A percentile compares a stretch with the other conserved stretches of the same genome.
phyloP scores from a whole-genome alignment of 495 filamentous ascomycete genomes.

The Terfezia boudieri region DNA sequence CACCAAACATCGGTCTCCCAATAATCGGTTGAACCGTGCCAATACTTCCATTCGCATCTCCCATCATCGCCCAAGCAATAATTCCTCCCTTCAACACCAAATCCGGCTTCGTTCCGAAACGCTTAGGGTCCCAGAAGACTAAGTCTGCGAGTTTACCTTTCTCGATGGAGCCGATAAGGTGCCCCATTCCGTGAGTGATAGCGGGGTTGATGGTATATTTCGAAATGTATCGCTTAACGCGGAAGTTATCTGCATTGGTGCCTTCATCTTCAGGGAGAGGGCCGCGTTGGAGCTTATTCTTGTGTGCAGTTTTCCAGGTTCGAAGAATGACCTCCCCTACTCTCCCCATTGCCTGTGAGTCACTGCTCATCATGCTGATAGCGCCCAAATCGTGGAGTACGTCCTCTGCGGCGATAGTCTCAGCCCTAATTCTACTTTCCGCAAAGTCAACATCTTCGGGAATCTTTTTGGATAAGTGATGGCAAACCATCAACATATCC shows the following conservation, averaged over 20 bases:
- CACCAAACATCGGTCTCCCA: slow-evolving; percentile 69
- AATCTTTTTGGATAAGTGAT: slow-evolving; percentile 78
- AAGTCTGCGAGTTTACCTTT: slow-evolving; percentile 82
- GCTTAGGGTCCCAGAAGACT: slow-evolving; percentile 67
- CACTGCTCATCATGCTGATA: slow-evolving; percentile 94
- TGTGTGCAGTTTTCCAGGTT: slow-evolving; percentile 96
- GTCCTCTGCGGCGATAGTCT: slow-evolving; percentile 95
- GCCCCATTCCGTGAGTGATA: slow-evolving; percentile 78
- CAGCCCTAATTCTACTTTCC: slow-evolving; percentile 78
- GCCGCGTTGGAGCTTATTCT: slow-evolving; percentile 85
- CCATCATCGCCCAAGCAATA: slow-evolving; percentile 74
- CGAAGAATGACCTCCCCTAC: slow-evolving; percentile 86
- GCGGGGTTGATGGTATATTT: slow-evolving; percentile 98
- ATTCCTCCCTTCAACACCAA: slow-evolving; percentile 78
- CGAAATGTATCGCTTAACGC: slow-evolving; percentile 80
- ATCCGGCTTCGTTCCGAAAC: slow-evolving; percentile 73
- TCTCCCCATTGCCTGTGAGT: slow-evolving; percentile 94
- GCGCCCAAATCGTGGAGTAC: slow-evolving; percentile 90
- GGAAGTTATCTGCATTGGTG: slow-evolving; percentile 72
- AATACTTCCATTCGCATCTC: slow-evolving; percentile 84
- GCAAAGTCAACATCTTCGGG: slow-evolving; percentile 93
- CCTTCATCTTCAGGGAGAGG: slow-evolving; percentile 52
- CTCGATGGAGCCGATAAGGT: slow-evolving; percentile 72
- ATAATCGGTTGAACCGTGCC: slow-evolving; percentile 76
- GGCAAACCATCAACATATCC: slow-evolving; percentile 98